Percentiles rank a stretch among this genome's conserved stretches.
Evolutionary conservation across 2,329 filamentous ascomycete genomes (phyloP).

Genomic region (Didymella glomerata): DNA sequence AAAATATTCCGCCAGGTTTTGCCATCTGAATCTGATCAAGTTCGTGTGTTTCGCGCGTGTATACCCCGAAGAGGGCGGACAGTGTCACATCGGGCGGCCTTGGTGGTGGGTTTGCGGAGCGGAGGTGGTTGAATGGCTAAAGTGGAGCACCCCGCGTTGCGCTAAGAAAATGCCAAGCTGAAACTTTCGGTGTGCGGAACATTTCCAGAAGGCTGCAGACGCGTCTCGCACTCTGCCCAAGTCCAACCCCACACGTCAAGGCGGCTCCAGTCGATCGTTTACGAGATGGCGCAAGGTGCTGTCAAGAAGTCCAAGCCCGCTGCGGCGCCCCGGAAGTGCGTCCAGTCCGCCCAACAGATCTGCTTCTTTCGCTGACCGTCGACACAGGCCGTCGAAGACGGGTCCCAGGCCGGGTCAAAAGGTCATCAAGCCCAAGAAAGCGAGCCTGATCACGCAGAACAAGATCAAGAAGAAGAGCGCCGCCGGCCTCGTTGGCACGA

Average conservation of each 20-base stretch:
- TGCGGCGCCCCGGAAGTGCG: conserved; percentile 51
- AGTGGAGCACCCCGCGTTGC: conserved; percentile 31
- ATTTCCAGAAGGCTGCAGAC: conserved; percentile 20
- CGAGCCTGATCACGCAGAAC: conserved; percentile 65
- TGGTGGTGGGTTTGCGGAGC: conserved; percentile 43
- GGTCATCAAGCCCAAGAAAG: conserved; percentile 73
- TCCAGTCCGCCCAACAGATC: neutral
- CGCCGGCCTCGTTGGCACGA: conserved; percentile 68
- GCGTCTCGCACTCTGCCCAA: conserved; percentile 3
- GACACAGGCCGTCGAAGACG: conserved; percentile 44
- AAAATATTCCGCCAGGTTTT: conserved; percentile 11
- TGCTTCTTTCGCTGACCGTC: conserved; percentile 16
- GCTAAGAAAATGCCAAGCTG: conserved; percentile 22
- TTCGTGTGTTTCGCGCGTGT: neutral
- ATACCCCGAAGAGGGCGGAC: neutral
- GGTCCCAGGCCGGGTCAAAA: conserved; percentile 67
- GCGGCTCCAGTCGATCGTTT: neutral
- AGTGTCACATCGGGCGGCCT: conserved; percentile 21
- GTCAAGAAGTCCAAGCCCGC: conserved; percentile 57
- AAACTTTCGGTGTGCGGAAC: conserved; percentile 26
- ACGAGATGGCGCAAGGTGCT: conserved; percentile 58
- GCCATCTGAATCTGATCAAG: too few species aligned
- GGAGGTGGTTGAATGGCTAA: conserved; percentile 40
- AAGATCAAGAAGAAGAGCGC: conserved; percentile 73
- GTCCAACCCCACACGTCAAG: neutral